Percentiles rank a stretch among this genome's conserved stretches.
These are phyloP conservation scores for Blastobotrys peoriensis DNA, from an alignment of 805 yeast species.

Conservation along the genomic window DNA sequence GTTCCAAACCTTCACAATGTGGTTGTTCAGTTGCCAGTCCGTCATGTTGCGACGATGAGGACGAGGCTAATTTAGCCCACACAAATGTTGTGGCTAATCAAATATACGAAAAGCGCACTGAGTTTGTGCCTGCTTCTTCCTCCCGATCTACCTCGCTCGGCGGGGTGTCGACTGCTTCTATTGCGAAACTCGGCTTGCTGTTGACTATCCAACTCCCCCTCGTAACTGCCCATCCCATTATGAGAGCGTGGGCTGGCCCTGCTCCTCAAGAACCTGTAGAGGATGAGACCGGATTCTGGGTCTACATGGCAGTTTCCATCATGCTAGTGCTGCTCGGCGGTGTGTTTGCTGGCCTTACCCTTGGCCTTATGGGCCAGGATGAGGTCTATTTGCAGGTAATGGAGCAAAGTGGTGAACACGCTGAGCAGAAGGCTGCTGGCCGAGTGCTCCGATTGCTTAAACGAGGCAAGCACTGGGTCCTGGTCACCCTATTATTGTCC, in stretches of 20 bases:
- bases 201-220: neutral
- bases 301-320: conserved; percentile 28
- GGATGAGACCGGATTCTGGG: conserved; percentile 24
- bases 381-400: conserved; percentile 90
- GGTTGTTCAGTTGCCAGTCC: neutral
- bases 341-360: conserved; percentile 52
- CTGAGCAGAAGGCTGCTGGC: conserved; percentile 61
- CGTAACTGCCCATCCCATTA: neutral
- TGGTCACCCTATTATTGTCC: conserved; percentile 76
- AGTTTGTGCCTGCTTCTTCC: neutral
- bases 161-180: neutral
- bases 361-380: conserved; percentile 97
- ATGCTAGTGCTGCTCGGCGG: conserved; percentile 34
- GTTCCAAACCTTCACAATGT: neutral
- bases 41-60: neutral
- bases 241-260: neutral
- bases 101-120: neutral
- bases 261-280: conserved; percentile 1
- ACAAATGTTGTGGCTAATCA: neutral
- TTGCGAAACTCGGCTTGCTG: neutral
- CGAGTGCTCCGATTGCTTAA: conserved; percentile 68
- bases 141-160: neutral
- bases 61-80: neutral
- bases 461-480: conserved; percentile 92
- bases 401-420: conserved; percentile 66